Evolutionary conservation across 140 eudicot genomes (phyloP).

Genomic region (Ambrosia hybrid): DNA sequence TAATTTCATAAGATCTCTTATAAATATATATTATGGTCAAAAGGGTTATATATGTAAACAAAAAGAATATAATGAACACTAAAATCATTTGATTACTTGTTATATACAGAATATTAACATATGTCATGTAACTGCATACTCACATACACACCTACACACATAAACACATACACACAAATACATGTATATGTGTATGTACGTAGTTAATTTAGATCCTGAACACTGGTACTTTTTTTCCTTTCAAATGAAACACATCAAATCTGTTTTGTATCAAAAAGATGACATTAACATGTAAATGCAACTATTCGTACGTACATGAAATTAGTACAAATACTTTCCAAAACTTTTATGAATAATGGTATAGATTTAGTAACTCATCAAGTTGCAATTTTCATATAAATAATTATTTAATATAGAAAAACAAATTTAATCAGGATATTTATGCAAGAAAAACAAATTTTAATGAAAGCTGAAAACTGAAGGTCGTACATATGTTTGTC

Average conservation of each 20-base stretch:
- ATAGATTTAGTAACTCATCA: not conserved
- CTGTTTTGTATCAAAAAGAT: not conserved
- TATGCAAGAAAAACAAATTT: not conserved
- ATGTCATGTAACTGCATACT: not conserved
- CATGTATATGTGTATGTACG: not conserved
- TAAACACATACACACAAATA: not conserved
- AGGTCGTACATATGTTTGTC: conserved; percentile 13
- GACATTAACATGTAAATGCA: conserved; percentile 15
- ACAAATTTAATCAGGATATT: not conserved
- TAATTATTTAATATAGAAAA: not conserved
- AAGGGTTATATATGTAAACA: not conserved
- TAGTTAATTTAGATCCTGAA: not conserved
- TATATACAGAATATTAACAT: not conserved
- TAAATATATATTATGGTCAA: not conserved
- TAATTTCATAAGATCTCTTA: not conserved
- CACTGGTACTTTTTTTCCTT: not conserved
- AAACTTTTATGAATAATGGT: not conserved
- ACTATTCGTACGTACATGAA: not conserved
- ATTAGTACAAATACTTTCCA: conserved; percentile 17
- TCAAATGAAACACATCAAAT: conserved; percentile 13
- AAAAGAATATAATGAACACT: not conserved
- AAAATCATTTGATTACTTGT: not conserved
- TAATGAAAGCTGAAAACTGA: not conserved
- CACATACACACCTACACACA: no score
- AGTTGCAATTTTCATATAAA: not conserved